Evolutionary conservation across 495 filamentous ascomycete genomes (phyloP).

Genomic region (Letharia lupina): DNA sequence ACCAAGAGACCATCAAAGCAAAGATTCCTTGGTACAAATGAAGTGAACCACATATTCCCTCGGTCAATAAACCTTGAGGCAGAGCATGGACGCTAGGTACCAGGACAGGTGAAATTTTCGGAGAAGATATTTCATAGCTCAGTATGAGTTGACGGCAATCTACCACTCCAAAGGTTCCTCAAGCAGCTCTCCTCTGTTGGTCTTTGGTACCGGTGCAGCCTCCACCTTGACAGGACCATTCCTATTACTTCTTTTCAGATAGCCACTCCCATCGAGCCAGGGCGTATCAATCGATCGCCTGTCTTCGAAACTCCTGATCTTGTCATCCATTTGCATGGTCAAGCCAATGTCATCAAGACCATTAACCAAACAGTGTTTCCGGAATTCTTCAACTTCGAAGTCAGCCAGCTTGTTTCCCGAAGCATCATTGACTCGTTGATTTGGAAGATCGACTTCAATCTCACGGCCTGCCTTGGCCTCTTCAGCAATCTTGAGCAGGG

Average conservation of each 20-base stretch:
- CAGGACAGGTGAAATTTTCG: neutral
- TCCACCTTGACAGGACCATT: conserved; percentile 64
- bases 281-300: conserved; percentile 70
- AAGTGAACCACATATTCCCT: neutral
- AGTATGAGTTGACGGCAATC: neutral
- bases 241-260: conserved; percentile 61
- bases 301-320: conserved; percentile 77
- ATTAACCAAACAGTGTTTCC: conserved; percentile 90
- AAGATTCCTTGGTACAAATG: neutral
- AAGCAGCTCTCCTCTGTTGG: conserved; percentile 77
- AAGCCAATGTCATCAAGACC: conserved; percentile 94
- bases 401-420: conserved; percentile 59
- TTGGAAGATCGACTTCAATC: conserved; percentile 83
- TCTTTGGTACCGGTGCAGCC: conserved; percentile 77
- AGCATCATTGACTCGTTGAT: conserved; percentile 72
- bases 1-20: neutral
- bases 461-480: conserved; percentile 79
- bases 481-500: conserved; percentile 61
- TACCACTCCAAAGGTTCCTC: conserved; percentile 91
- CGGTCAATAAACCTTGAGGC: neutral
- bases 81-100: neutral
- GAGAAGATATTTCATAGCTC: neutral
- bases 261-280: conserved; percentile 86
- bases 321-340: conserved; percentile 83
- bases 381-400: conserved; percentile 86